Evolutionary conservation across 2,329 filamentous ascomycete genomes (phyloP), one percentile per base, ranked within the genome.

Genomic region (Fusarium veterinarium): DNA sequence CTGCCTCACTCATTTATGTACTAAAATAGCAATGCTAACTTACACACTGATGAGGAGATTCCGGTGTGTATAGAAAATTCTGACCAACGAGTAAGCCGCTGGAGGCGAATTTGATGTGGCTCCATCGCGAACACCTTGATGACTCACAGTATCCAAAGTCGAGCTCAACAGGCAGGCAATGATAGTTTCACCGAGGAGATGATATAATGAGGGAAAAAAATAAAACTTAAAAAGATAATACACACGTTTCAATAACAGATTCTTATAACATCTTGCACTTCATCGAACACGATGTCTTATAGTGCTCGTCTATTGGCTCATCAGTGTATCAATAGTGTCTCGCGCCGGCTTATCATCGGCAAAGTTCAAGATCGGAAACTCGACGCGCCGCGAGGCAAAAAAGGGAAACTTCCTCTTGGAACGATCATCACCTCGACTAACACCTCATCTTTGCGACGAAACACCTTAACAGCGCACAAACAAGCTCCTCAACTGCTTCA

Each of bases 291-390:
- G 70, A 73, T 67, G 70, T 55, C 31, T 56, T 46, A n/a, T 63
- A 30, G 44, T 70, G 60, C 20, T 60, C 51, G 48, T 42, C 46
- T 59, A 67, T 73, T 73, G 70, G 70, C 41, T 45, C 70, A 56
- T 52, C 60, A 48, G 48, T 56, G n/a, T 53, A 25, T 61, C 25
- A 41, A 52, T 48, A 56, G 30, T 46, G 44, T 71, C 48, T 73
- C 41, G 64, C 65, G 64, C 67, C 77, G 77, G 77, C 77, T 77
- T 56, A 79, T 77, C 53, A 67, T 76, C 77, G 77, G 77, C 67
- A 79, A 75, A 76, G 59, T 48, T 46, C 49, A 59, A 53, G 37
- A 40, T 48, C 49, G 37, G 61, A 61, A 64, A 60, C 46, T 76
- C 52, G 69, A 77, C 75, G 67, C 71, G 76, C 68, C 57, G 67